Conservation (phyloP, 2,329 filamentous ascomycete species). For the Cercospora berteroae region DNA sequence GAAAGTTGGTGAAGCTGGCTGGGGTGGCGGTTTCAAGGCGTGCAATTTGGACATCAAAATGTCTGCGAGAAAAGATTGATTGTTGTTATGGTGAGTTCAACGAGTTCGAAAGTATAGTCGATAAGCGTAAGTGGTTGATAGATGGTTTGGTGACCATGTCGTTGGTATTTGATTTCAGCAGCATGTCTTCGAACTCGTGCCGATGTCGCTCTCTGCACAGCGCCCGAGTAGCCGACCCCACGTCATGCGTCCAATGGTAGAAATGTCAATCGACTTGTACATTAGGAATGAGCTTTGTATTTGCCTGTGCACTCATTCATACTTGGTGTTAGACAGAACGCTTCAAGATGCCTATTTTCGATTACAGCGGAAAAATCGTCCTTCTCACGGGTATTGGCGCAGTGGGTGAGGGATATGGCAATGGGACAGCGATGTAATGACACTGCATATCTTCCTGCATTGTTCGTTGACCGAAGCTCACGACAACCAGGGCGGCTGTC, state of each 20-base stretch:
- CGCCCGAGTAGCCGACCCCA: background rate
- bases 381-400: slow-evolving; percentile 50
- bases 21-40: background rate
- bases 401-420: slow-evolving; percentile 50
- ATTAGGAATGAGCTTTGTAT: background rate
- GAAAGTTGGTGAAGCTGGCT: slow-evolving; percentile 1
- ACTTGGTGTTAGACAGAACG: background rate
- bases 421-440: slow-evolving; percentile 38
- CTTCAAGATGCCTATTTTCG: slow-evolving; percentile 36
- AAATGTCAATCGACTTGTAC: background rate
- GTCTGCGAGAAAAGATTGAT: background rate
- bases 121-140: background rate
- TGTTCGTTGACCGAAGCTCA: background rate
- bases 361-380: slow-evolving; percentile 46
- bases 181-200: background rate
- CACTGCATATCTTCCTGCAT: background rate
- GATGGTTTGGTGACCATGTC: background rate
- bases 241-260: background rate
- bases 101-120: background rate
- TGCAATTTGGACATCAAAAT: background rate
- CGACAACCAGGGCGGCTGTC: slow-evolving; percentile 37
- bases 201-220: background rate
- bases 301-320: background rate
- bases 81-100: background rate
- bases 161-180: background rate